Base-by-base conservation (phyloP, 805 yeast species). In the Sugiyamaella americana region DNA sequence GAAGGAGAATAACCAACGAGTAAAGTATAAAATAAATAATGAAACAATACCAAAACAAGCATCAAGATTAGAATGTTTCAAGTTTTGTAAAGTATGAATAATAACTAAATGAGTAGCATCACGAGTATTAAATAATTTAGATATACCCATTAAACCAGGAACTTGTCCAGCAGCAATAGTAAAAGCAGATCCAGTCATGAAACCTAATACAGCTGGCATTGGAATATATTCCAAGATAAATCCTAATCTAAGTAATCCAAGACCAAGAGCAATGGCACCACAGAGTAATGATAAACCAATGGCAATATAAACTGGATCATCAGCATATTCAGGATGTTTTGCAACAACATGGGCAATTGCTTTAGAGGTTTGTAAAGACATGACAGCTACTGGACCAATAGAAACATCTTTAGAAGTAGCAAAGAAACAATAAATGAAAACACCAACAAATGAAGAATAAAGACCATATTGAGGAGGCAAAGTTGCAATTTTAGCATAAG, bases 341-440 rank as follows among this genome's bases (percentile, higher is more conserved):
- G 56, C 69, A 51, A 77, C 76, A 8, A 88, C 93, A 42, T 71
- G 70, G 22, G 78, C 73, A 46, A 89, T 73, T 47, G 86, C 87
- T 62, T 82, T 85, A 42, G 89, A 81, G 30, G 86, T 87, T 63
- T 87, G 89, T 54, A 79, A 64, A 13, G 95, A 84, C 95, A 89
- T 88, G 48, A 89, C 97, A 10, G 97, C 97, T 32, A 89, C 97
- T 8, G 97, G 97, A 22, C 97, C 97, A 58, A 89, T 88, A 51
- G 94, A 84, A 34, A 89, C 95, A 72, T 89, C 97, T 65, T 89
- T 89, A 20, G 95, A 84, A 11, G 97, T 89, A 11, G 97, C 97
- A 67, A 89, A 89, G 58, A 89, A 76, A 42, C 95, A 83, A 65
- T 89, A 89, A 44, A 84, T 78, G 59, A 87, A 75, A 10, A 88